Conservation (phyloP, 441 rosid genomes). For the Populus tomentosa region DNA sequence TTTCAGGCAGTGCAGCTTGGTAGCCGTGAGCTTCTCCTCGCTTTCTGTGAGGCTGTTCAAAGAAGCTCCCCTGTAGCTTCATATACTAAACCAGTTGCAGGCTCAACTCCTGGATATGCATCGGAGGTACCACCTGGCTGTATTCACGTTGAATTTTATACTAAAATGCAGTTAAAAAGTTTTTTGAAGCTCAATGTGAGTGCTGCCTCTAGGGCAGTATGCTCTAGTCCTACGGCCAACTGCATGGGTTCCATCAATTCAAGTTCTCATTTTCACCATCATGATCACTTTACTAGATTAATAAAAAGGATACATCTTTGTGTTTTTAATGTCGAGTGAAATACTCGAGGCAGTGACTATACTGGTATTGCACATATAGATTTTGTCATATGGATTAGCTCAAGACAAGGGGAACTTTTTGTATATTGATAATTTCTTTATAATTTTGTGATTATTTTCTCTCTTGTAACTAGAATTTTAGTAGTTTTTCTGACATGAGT, state of each 20-base stretch:
- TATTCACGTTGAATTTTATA: slow-evolving; percentile 1
- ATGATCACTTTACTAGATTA: not conserved
- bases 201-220: not conserved
- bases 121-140: slow-evolving; percentile 46
- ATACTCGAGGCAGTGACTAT: not conserved
- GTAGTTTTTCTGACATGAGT: not conserved
- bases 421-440: not conserved
- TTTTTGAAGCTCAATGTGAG: not conserved
- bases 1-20: slow-evolving; percentile 66
- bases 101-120: slow-evolving; percentile 59
- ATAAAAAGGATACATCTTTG: not conserved
- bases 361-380: not conserved
- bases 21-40: slow-evolving; percentile 46
- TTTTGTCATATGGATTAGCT: not conserved
- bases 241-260: not conserved
- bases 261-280: not conserved
- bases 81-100: slow-evolving; percentile 57
- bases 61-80: slow-evolving; percentile 65
- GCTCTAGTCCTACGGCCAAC: not conserved
- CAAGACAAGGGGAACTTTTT: not conserved
- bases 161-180: not conserved
- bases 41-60: slow-evolving; percentile 69
- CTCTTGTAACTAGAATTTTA: not conserved
- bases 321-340: not conserved
- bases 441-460: not conserved